phyloP scores from a whole-genome alignment of 75 land plant species.

The Pinus albicaulis region DNA sequence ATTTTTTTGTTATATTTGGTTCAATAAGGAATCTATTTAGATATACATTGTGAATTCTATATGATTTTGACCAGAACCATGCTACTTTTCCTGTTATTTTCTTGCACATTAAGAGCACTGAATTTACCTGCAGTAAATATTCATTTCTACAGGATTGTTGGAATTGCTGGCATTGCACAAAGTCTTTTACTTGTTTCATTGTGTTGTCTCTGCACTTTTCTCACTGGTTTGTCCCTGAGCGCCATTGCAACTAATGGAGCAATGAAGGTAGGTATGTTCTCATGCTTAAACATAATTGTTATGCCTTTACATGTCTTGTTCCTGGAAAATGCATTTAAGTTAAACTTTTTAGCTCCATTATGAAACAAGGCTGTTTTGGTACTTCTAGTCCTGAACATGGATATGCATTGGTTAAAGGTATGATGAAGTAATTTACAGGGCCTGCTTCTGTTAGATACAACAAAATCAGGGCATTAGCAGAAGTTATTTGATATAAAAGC shows the following conservation, averaged over 20 bases:
- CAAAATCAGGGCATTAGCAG: too few relatives aligned
- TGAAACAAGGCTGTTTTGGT: too few relatives aligned
- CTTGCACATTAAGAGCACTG: background rate
- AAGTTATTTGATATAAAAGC: too few relatives aligned
- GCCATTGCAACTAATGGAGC: slow-evolving; percentile 44
- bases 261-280: slow-evolving; percentile 27
- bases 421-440: too few relatives aligned
- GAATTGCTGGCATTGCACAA: slow-evolving; percentile 40
- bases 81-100: background rate
- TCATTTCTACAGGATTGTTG: slow-evolving; percentile 40
- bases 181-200: slow-evolving; percentile 30
- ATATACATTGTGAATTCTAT: background rate
- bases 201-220: slow-evolving; percentile 35
- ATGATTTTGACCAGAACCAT: too few relatives aligned
- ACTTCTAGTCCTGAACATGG: too few relatives aligned
- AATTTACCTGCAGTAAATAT: slow-evolving; percentile 7
- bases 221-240: slow-evolving; percentile 40
- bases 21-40: background rate
- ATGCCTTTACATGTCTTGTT: too few relatives aligned
- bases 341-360: too few relatives aligned
- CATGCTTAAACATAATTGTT: background rate
- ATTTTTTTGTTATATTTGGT: background rate
- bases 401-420: too few relatives aligned
- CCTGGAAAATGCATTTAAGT: too few relatives aligned
- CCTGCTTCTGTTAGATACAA: background rate